Conservation (phyloP, 495 filamentous ascomycete species). For the Penicillium psychrofluorescens region DNA sequence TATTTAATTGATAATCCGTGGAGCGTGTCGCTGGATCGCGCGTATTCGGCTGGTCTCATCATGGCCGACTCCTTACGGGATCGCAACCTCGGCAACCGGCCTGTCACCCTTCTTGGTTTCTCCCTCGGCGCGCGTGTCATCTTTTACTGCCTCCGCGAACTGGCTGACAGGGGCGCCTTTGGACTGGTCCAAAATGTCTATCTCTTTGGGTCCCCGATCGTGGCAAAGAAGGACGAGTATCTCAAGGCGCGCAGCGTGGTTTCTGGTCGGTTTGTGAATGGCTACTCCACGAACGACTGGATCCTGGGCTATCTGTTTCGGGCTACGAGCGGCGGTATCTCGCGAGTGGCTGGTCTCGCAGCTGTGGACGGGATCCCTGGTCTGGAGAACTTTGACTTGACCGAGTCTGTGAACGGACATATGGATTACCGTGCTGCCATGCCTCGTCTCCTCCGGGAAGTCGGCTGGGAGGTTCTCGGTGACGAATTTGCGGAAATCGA, state of each 20-base stretch:
- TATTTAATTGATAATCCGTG: constrained; percentile 99
- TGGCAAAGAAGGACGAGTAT: constrained; percentile 90
- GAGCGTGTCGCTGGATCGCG: constrained; percentile 88
- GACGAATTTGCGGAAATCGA: constrained; percentile 98
- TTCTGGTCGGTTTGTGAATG: constrained; percentile 86
- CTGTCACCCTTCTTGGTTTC: constrained; percentile 94
- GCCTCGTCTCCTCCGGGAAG: constrained; percentile 74
- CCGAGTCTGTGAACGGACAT: constrained; percentile 80
- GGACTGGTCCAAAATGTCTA: constrained; percentile 94
- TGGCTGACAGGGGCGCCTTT: constrained; percentile 78
- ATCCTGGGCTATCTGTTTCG: constrained; percentile 97
- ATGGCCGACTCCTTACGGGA: constrained; percentile 92
- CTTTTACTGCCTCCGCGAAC: constrained; percentile 82
- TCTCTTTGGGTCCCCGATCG: constrained; percentile 85
- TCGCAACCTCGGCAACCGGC: constrained; percentile 82
- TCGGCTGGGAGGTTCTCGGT: constrained; percentile 82
- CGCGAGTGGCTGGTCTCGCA: constrained; percentile 83
- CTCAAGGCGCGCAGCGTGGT: constrained; percentile 73
- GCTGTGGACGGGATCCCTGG: constrained; percentile 68
- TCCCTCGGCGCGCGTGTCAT: constrained; percentile 91
- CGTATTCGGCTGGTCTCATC: constrained; percentile 82
- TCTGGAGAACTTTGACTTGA: constrained; percentile 86
- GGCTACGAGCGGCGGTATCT: constrained; percentile 85
- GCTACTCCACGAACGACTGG: constrained; percentile 93
- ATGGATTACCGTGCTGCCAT: constrained; percentile 95